Base-by-base conservation (phyloP, 2,329 filamentous ascomycete genomes). In the Cladosporium sp. region DNA sequence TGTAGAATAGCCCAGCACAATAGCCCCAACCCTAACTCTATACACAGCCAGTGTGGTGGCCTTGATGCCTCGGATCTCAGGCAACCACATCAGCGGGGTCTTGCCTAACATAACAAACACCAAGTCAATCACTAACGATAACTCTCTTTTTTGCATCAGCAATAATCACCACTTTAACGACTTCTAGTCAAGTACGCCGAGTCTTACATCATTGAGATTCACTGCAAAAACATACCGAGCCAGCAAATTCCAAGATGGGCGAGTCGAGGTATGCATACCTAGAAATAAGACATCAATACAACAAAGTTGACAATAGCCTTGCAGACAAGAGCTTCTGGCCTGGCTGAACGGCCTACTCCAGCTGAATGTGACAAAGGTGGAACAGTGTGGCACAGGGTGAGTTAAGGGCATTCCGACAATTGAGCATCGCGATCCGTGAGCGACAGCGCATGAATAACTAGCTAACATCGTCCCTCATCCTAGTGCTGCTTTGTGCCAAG, bases 281-380 rank as follows among this genome's bases (percentile, higher is more conserved):
- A 19, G 35, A 34, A 40, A 22, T 19, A 20, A n/a, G n/a, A 37
- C 12, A 24, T n/a, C 28, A 19, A 56, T 24, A 25, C 39, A 39
- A n/a, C 15, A 44, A 25, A 40, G 51, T 52, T 65, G 48, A 60
- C 54, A 36, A 0, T 54, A 25, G n/a, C 51, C 45, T 13, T 52
- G 22, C 24, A 97, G 94, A 81, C 94, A 99, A 79, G 94, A 99
- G 80, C 85, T 99, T 68, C 82, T 99, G 68, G 84, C 87, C 78
- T 99, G 94, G 94, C 81, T 97, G 66, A 99, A 99, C 82, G 93
- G 90, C 82, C 89, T 99, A 62, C 86, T 99, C 52, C 91, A 97
- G 80, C 88, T 99, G 71, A 99, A 97, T 80, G 86, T 99, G 70
- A 97, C 83, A 70, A 97, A 97, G 78, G 91, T 99, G 74, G 94